Evolutionary conservation across 179 eudicot genomes (phyloP).

Genomic region (Spergularia azorica): DNA sequence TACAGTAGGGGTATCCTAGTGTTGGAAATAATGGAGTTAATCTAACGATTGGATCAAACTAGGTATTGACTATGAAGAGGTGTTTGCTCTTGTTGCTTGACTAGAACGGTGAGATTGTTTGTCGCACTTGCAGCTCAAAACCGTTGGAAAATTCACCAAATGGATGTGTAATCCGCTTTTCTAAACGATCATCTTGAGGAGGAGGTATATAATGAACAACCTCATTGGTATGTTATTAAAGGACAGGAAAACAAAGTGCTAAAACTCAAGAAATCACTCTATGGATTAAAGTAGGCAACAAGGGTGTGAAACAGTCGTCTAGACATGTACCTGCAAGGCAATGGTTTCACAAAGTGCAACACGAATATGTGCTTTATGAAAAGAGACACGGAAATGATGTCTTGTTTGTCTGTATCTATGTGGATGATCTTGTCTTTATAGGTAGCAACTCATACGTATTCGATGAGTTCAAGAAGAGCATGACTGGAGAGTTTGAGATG

Average conservation of each 20-base stretch:
- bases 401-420: constrained; percentile 4
- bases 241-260: constrained; percentile 12
- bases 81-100: background rate
- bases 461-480: constrained; percentile 1
- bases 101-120: background rate
- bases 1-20: too few species aligned
- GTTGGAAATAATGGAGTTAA: too few species aligned
- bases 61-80: background rate
- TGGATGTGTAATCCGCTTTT: constrained; percentile 11
- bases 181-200: constrained; percentile 11
- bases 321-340: background rate
- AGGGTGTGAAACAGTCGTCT: background rate
- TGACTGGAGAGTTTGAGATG: constrained; percentile 13
- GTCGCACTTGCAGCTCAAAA: constrained; percentile 7
- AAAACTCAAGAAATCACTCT: background rate
- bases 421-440: constrained; percentile 15
- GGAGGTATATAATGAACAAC: constrained; percentile 10
- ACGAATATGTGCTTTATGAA: constrained; percentile 7
- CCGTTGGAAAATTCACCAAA: background rate
- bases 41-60: too few species aligned
- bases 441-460: background rate
- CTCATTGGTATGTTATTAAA: background rate
- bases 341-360: background rate
- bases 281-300: constrained; percentile 14
- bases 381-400: background rate